A percentile compares a stretch with the other conserved stretches of the same genome.
These are phyloP conservation scores for Podospora australis DNA, from an alignment of 495 filamentous ascomycete species.

Conservation along the genomic window DNA sequence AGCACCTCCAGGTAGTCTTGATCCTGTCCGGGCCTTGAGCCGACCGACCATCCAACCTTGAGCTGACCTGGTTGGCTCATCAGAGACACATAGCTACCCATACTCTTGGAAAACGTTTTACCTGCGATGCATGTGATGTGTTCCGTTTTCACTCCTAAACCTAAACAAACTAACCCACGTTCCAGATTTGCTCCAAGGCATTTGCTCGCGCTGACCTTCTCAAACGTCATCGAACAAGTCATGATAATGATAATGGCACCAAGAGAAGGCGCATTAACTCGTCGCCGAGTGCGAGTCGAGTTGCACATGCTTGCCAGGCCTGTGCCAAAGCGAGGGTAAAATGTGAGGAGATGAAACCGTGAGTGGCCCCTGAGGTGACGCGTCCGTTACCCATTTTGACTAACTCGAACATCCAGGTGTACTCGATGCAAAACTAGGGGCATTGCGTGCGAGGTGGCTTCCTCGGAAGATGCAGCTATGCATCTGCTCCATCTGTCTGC, in stretches of 20 bases:
- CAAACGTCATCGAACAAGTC: slow-evolving; percentile 49
- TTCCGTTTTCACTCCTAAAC: no score
- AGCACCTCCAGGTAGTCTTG: slow-evolving; percentile 41
- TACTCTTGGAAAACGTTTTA: slow-evolving; percentile 50
- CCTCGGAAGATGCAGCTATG: slow-evolving; percentile 31
- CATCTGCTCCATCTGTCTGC: slow-evolving; percentile 32
- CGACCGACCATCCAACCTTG: background rate
- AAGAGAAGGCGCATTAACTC: slow-evolving; percentile 41
- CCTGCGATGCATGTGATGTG: slow-evolving; percentile 25
- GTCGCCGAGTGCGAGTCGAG: slow-evolving; percentile 42
- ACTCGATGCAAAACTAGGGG: slow-evolving; percentile 42
- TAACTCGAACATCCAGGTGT: slow-evolving; percentile 25
- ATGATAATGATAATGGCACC: slow-evolving; percentile 37
- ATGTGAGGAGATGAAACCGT: slow-evolving; percentile 44
- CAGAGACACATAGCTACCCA: slow-evolving; percentile 52
- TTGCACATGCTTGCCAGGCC: slow-evolving; percentile 48
- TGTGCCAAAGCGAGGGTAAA: slow-evolving; percentile 50
- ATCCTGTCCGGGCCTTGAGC: background rate
- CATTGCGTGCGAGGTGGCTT: slow-evolving; percentile 40
- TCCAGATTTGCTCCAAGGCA: slow-evolving; percentile 45
- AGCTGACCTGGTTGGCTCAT: background rate
- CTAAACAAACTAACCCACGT: no score
- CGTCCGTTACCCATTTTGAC: no score
- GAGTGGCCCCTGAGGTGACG: slow-evolving; percentile 4
- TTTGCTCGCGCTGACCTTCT: slow-evolving; percentile 51